Percentiles rank a stretch among this genome's conserved stretches.
Evolutionary conservation across 1,139 yeast species (phyloP).

Genomic region (Debaryomyces sp.): DNA sequence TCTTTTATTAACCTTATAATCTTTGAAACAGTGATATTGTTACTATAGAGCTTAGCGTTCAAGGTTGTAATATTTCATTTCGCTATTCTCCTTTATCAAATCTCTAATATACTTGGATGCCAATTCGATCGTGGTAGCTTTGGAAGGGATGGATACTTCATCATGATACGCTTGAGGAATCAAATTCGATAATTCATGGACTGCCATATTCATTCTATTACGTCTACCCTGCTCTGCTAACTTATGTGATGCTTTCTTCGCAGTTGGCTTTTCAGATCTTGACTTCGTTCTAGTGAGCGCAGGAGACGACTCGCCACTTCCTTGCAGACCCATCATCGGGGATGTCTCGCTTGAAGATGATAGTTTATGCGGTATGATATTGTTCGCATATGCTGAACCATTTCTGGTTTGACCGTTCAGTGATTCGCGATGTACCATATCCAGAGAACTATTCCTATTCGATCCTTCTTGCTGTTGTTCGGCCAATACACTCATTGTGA

Average conservation of each 20-base stretch:
- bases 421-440: background rate
- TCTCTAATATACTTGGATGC: conserved; percentile 71
- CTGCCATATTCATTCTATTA: conserved; percentile 86
- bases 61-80: conserved; percentile 12
- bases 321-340: conserved; percentile 13
- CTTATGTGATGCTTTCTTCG: conserved; percentile 81
- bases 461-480: conserved; percentile 29
- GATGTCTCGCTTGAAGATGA: conserved; percentile 22
- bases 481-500: conserved; percentile 51
- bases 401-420: conserved; percentile 8
- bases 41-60: background rate
- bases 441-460: background rate
- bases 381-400: conserved; percentile 12
- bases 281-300: conserved; percentile 1
- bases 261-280: conserved; percentile 31
- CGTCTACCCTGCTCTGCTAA: conserved; percentile 96
- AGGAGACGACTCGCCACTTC: conserved; percentile 6
- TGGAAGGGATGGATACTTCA: conserved; percentile 68
- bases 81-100: conserved; percentile 48
- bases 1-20: background rate
- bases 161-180: conserved; percentile 67
- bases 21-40: background rate
- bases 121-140: conserved; percentile 92
- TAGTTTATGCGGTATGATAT: conserved; percentile 14
- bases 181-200: conserved; percentile 68